Conservation (phyloP, 1,139 yeast species). For the Sugiyamaella paludigena region DNA sequence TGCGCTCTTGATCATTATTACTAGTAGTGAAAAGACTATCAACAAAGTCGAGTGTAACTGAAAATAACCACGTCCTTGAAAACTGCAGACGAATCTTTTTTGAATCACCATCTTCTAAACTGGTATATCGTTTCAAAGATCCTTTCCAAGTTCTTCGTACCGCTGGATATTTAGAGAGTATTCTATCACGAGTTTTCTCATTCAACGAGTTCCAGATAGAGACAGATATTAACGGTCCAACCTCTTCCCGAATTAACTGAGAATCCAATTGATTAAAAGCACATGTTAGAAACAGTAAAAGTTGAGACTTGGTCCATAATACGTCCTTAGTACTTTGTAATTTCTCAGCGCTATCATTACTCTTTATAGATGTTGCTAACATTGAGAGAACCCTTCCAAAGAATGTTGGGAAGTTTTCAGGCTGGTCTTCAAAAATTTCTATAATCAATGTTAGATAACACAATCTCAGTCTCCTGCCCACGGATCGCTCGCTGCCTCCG, state of each 20-base stretch:
- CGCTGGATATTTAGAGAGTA: constrained; percentile 22
- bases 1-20: neutral
- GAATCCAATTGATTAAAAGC: constrained; percentile 31
- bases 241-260: constrained; percentile 29
- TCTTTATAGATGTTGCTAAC: too few species aligned
- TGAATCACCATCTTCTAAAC: constrained; percentile 19
- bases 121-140: constrained; percentile 25
- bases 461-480: too few species aligned
- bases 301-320: constrained; percentile 14
- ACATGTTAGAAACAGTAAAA: constrained; percentile 30
- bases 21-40: constrained; percentile 3
- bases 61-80: constrained; percentile 20
- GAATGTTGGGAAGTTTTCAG: constrained; percentile 29
- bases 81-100: constrained; percentile 9
- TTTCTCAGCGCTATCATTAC: too few species aligned
- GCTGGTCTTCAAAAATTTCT: constrained; percentile 22
- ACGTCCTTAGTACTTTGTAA: constrained; percentile 11
- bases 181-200: constrained; percentile 24
- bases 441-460: constrained; percentile 3
- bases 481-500: neutral
- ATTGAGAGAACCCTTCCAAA: constrained; percentile 32
- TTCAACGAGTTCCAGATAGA: constrained; percentile 39
- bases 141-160: constrained; percentile 33
- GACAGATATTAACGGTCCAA: constrained; percentile 43
- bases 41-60: constrained; percentile 8